These are phyloP conservation scores for Termitomyces sp. DNA, from an alignment of 768 basidiomycete species.

Conservation along the genomic window DNA sequence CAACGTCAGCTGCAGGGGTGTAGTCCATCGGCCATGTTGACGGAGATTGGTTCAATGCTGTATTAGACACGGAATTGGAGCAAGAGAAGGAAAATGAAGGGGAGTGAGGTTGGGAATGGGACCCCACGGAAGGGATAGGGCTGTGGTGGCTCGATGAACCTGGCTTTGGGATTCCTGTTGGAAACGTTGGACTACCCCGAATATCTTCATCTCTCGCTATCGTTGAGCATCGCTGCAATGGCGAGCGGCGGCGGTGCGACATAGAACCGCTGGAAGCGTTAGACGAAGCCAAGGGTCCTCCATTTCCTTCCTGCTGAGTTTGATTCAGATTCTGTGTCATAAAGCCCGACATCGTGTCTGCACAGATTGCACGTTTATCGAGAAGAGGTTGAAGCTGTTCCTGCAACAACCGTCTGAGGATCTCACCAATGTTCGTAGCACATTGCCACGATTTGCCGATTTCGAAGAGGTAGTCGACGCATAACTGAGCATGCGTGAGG, in stretches of 20 bases:
- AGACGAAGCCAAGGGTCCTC: background rate
- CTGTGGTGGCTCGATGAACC: conserved; percentile 3
- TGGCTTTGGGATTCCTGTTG: background rate
- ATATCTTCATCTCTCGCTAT: conserved; percentile 1
- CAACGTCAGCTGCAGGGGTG: background rate
- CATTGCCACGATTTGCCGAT: conserved; percentile 51
- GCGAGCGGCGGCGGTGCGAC: conserved; percentile 8
- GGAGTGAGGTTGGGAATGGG: conserved; percentile 9
- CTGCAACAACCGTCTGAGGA: conserved; percentile 36
- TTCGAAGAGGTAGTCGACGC: conserved; percentile 45
- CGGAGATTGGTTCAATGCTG: conserved; percentile 1
- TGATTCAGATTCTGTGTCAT: background rate
- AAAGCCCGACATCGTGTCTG: background rate
- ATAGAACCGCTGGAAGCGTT: background rate
- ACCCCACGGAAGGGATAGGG: conserved; percentile 1
- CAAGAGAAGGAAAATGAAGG: conserved; percentile 5
- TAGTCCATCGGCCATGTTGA: conserved; percentile 8
- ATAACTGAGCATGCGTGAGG: conserved; percentile 36
- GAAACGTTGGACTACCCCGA: conserved; percentile 2
- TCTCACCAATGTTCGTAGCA: conserved; percentile 41
- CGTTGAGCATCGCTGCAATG: conserved; percentile 3
- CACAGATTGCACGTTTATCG: conserved; percentile 22
- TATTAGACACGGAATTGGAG: conserved; percentile 2
- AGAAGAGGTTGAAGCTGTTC: conserved; percentile 37
- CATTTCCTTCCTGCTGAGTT: background rate